Evolutionary conservation across 768 basidiomycete genomes (phyloP), one percentile per base, ranked within the genome.

Genomic region (Lepiota subincarnata): DNA sequence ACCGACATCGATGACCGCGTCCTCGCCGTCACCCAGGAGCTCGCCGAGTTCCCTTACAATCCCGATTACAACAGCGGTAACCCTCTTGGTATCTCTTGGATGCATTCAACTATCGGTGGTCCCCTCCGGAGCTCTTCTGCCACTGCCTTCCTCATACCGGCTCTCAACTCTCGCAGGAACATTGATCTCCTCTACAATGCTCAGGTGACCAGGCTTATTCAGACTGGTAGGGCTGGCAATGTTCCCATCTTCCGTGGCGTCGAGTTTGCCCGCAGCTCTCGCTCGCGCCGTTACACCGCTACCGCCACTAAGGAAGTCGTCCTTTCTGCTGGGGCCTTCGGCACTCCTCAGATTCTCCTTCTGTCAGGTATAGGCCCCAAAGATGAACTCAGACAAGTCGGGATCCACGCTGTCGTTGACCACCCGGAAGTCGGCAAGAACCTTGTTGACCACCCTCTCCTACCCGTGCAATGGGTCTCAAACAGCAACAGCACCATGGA

Each of bases 361-460:
- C 66, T 73, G 5, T 79, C 77, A 16, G 68, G 68, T 3, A 75
- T 81, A 50, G 80, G 79, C 6, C 68, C 72, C 49, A 53, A 62
- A 6, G 45, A 51, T 0, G 62, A 70, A 14, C 68, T 82, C 8
- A 38, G 51, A 0, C 48, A 62, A 0, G 60, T 76, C n/a, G 73
- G 70, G 1, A 77, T 81, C 56, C 49, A 45, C 7, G 59, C 68
- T 7, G 52, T 75, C 50, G 60, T 77, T 20, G 60, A 75, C 43
- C 66, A 72, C 35, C 67, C 70, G 1, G 70, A 68, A 6, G 78
- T 79, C 14, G 78, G 78, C 3, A 68, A 71, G 59, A 80, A 80
- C 58, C 64, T 82, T 19, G 72, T 71, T 46, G 78, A 78, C 52
- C 74, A 77, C 46, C 51, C 62, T 13, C 37, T 64, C 20, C 51